Percentiles rank a stretch among this genome's conserved stretches.
Conservation (phyloP, 2,329 filamentous ascomycete genomes). For the Fusarium pseudoanthophilum region DNA sequence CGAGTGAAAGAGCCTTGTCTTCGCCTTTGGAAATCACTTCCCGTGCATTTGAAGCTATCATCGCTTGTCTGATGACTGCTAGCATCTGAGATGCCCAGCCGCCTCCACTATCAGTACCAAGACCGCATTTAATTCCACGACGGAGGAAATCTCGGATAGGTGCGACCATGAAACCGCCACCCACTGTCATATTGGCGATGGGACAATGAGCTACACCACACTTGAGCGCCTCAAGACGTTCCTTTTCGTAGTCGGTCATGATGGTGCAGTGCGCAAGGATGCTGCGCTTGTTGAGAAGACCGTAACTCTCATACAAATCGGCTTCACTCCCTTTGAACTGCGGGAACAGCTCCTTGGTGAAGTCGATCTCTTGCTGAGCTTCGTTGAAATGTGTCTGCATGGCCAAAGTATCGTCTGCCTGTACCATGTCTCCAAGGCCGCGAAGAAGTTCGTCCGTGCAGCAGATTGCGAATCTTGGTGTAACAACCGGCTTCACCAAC, state of each 20-base stretch:
- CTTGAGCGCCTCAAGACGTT: not conserved
- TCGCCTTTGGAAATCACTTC: not conserved
- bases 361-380: constrained; percentile 20
- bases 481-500: constrained; percentile 8
- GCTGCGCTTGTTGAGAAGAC: constrained; percentile 9
- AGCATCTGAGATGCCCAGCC: constrained; percentile 24
- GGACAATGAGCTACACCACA: constrained; percentile 14
- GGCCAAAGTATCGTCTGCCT: not conserved
- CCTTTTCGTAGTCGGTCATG: constrained; percentile 17
- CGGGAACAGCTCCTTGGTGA: constrained; percentile 3
- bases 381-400: constrained; percentile 26
- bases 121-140: constrained; percentile 2
- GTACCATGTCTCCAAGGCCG: constrained; percentile 9
- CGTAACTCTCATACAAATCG: constrained; percentile 12
- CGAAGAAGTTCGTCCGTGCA: constrained; percentile 16
- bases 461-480: constrained; percentile 22
- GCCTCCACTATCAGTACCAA: constrained; percentile 13
- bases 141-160: constrained; percentile 12
- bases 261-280: constrained; percentile 22
- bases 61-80: constrained; percentile 13
- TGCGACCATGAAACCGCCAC: constrained; percentile 18
- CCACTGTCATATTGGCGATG: constrained; percentile 18
- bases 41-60: constrained; percentile 14
- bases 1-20: constrained; percentile 14
- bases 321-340: constrained; percentile 16